Evolutionary conservation across 176 grass and related monocot genomes (phyloP).

Genomic region (Avena sativa): DNA sequence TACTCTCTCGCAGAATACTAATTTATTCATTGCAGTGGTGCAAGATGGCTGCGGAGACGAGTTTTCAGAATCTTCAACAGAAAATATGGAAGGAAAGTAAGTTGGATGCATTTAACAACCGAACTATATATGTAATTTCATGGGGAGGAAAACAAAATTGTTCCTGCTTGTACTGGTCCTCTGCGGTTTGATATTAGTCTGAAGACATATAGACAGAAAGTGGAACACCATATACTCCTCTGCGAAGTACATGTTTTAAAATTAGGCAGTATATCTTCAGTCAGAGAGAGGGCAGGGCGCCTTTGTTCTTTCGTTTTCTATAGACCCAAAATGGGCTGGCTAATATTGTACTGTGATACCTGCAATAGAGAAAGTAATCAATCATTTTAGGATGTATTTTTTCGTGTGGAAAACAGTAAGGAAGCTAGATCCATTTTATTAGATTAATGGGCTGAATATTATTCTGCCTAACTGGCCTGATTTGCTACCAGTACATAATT

Average conservation of each 20-base stretch:
- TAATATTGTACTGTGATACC: background rate
- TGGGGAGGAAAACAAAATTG: background rate
- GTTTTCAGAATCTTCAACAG: background rate
- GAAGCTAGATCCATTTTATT: background rate
- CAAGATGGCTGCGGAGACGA: background rate
- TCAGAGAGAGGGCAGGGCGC: background rate
- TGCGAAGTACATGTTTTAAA: background rate
- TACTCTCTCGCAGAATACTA: too few species aligned
- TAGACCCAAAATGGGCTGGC: background rate
- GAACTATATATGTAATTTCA: background rate
- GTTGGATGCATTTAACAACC: background rate
- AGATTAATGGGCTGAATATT: background rate
- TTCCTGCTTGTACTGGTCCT: background rate
- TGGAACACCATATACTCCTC: conserved; percentile 2
- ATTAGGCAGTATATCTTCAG: background rate
- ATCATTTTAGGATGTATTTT: background rate
- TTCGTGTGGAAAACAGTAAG: background rate
- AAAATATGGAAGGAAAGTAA: background rate
- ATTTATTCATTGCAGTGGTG: background rate
- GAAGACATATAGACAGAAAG: background rate
- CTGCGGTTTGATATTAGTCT: background rate
- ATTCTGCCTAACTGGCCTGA: background rate
- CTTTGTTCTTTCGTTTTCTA: background rate
- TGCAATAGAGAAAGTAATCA: background rate
- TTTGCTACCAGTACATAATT: background rate